Conservation (phyloP, 2,329 filamentous ascomycete species). For the Gnomoniopsis sp. region DNA sequence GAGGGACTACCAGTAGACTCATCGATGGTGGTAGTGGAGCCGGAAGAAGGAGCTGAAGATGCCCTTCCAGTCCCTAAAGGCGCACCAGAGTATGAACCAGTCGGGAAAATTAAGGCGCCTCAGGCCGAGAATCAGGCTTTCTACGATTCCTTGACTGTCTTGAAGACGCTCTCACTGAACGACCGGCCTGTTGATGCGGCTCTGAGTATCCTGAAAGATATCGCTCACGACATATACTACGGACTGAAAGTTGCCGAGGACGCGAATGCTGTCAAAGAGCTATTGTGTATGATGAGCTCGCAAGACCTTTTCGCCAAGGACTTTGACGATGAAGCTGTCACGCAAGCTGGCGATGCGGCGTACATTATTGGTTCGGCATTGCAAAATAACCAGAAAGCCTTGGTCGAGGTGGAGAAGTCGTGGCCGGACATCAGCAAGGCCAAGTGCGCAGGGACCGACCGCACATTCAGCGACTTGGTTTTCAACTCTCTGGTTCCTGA, state of each 20-base stretch:
- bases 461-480: slow-evolving; percentile 33
- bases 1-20: slow-evolving; percentile 51
- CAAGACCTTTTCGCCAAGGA: slow-evolving; percentile 22
- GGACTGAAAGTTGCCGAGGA: slow-evolving; percentile 61
- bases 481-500: slow-evolving; percentile 36
- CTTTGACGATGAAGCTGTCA: slow-evolving; percentile 23
- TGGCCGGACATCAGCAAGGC: slow-evolving; percentile 42
- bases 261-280: slow-evolving; percentile 45
- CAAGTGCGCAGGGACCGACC: slow-evolving; percentile 30
- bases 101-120: slow-evolving; percentile 56
- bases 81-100: slow-evolving; percentile 54
- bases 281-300: slow-evolving; percentile 54
- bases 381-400: slow-evolving; percentile 63
- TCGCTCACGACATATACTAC: slow-evolving; percentile 69
- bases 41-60: slow-evolving; percentile 43
- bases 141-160: slow-evolving; percentile 42
- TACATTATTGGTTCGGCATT: slow-evolving; percentile 54
- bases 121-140: slow-evolving; percentile 38
- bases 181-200: slow-evolving; percentile 42
- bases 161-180: slow-evolving; percentile 35
- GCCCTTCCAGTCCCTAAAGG: slow-evolving; percentile 37
- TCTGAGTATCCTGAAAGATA: slow-evolving; percentile 57
- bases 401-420: slow-evolving; percentile 45
- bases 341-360: slow-evolving; percentile 46
- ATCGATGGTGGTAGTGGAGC: slow-evolving; percentile 52